Conservation (phyloP, 1,139 yeast genomes). For the Yamadazyma buinensis region DNA sequence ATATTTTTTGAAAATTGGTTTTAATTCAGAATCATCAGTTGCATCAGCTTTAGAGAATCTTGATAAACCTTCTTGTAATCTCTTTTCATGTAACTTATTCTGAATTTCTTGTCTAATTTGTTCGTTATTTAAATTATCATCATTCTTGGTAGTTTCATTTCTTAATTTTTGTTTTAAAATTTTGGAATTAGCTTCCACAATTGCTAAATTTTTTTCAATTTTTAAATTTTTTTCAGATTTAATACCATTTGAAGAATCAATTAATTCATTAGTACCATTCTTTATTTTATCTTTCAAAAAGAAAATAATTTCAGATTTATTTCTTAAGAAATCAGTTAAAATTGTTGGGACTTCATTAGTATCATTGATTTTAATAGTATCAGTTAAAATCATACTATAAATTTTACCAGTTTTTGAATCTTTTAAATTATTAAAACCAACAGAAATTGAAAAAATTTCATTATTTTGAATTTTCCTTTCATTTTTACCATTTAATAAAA, state of each 20-base stretch:
- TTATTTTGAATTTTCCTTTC: constrained; percentile 68
- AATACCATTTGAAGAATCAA: constrained; percentile 18
- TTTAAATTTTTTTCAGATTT: constrained; percentile 32
- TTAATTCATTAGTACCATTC: constrained; percentile 17
- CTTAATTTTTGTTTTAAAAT: constrained; percentile 77
- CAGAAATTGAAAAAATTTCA: constrained; percentile 68
- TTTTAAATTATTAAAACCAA: constrained; percentile 69
- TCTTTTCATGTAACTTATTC: constrained; percentile 72
- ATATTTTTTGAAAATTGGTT: constrained; percentile 80
- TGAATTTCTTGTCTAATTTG: constrained; percentile 82
- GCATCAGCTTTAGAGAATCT: constrained; percentile 77
- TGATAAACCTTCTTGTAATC: constrained; percentile 81
- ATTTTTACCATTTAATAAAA: constrained; percentile 70
- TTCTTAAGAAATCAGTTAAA: constrained; percentile 73
- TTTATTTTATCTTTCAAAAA: constrained; percentile 72
- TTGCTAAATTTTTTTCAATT: constrained; percentile 29
- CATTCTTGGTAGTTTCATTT: constrained; percentile 68
- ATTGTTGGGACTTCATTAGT: constrained; percentile 47
- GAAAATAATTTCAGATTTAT: constrained; percentile 73
- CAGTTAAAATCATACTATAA: constrained; percentile 76
- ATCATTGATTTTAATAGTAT: constrained; percentile 70
- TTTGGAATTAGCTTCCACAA: constrained; percentile 44
- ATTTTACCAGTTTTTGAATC: constrained; percentile 45
- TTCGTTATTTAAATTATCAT: constrained; percentile 66
- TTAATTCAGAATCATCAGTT: constrained; percentile 57